These are phyloP conservation scores for Coemansia sp. DNA, from an alignment of 192 early-diverging fungal species.

Conservation along the genomic window DNA sequence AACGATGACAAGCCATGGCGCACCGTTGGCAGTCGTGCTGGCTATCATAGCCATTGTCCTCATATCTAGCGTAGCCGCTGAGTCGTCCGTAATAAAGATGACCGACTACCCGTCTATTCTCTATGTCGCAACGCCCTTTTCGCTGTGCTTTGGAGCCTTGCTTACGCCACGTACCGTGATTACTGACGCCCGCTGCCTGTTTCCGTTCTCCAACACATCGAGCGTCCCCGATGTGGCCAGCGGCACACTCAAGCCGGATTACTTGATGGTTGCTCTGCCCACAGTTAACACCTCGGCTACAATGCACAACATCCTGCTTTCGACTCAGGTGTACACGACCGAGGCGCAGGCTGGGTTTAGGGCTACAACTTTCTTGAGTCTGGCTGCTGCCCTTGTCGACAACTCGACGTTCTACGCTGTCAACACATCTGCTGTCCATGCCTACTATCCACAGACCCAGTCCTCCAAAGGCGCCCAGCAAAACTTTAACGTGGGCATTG, in stretches of 20 bases:
- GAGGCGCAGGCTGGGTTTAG: constrained; percentile 32
- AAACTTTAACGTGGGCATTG: constrained; percentile 54
- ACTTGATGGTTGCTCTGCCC: constrained; percentile 50
- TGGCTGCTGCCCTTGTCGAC: constrained; percentile 39
- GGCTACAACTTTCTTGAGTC: constrained; percentile 42
- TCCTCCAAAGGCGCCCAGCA: constrained; percentile 29
- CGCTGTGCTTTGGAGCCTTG: constrained; percentile 46
- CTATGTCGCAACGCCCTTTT: constrained; percentile 46
- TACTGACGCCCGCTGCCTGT: constrained; percentile 54
- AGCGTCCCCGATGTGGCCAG: constrained; percentile 25
- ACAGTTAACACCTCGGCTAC: constrained; percentile 33
- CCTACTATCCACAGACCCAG: constrained; percentile 55
- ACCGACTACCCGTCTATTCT: constrained; percentile 40
- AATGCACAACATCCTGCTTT: constrained; percentile 49
- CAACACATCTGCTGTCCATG: constrained; percentile 38
- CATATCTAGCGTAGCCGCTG: constrained; percentile 5
- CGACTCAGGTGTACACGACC: constrained; percentile 38
- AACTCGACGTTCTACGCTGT: constrained; percentile 50
- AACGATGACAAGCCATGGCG: background rate
- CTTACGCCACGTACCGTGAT: constrained; percentile 39
- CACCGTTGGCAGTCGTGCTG: background rate
- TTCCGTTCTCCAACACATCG: constrained; percentile 43
- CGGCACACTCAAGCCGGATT: constrained; percentile 37
- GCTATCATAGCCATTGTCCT: constrained; percentile 7
- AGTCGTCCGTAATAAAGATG: constrained; percentile 25